Base-by-base conservation (phyloP, 495 filamentous ascomycete genomes). In the Amphirosellinia nigrospora region DNA sequence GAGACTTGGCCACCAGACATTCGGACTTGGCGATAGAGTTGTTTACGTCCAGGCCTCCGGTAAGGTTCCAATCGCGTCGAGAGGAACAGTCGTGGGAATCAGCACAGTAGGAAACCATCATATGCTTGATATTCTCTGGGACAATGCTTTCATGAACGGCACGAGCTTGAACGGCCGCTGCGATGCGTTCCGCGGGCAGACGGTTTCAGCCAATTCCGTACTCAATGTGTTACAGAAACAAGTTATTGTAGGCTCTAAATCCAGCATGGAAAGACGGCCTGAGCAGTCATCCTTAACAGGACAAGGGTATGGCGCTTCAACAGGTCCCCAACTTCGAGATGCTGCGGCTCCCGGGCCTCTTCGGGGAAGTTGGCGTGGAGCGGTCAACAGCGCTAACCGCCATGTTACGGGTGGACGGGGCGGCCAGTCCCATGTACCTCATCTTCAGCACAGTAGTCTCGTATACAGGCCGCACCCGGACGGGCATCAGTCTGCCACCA, bases 181-280 rank as follows among this genome's bases (percentile, higher is more conserved):
- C 79, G 92, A 93, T n/a, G 92, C 92, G 7, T 98, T 98, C 89
- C 89, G 96, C 45, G 96, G 96, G 46, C 94, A 96, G 77, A 98
- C 96, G 0, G 94, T 99, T 11, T 88, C 92, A 2, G 85, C 89
- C 21, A 88, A 89, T 11, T 90, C 92, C 0, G 93, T 97, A 26
- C 89, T 99, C 19, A 99, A 99, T 78, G 78, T 98, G 45, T 90
- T 91, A 9, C 84, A 94, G 72, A 88, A 86, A 66, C 96, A 98
- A 81, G 84, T 97, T 50, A 84, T 96, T 59, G 89, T 91, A 50
- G 88, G 82, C 58, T 92, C 93, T 16, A 89, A 90, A 64, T 92
- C 93, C 30, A 89, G 86, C 30, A 75, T 81, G 58, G 86, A 89
- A 39, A 89, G 81, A 66, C 87, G 88, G 69, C 85, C 90, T 52